Percentiles rank a stretch among this genome's conserved stretches.
These are phyloP conservation scores for Diutina ranongensis DNA, from an alignment of 1,139 yeast species.

Conservation along the genomic window DNA sequence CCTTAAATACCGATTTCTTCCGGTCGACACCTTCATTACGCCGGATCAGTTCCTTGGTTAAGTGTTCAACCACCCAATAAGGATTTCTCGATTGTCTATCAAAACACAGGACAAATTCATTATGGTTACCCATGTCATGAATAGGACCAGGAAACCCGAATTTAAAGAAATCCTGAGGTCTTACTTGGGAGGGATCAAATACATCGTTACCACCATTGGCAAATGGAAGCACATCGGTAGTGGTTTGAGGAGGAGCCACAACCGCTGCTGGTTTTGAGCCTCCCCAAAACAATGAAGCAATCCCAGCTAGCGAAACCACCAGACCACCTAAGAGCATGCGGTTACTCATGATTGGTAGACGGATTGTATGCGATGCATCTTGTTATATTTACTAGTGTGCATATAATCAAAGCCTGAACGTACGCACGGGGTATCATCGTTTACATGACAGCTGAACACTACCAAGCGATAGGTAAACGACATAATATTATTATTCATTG, in stretches of 20 bases:
- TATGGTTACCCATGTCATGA: conserved; percentile 64
- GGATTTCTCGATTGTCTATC: conserved; percentile 84
- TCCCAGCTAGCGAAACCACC: conserved; percentile 2
- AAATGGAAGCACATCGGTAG: neutral
- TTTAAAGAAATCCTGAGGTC: conserved; percentile 69
- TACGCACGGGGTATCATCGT: neutral
- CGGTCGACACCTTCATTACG: conserved; percentile 51
- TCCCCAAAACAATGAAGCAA: conserved; percentile 4
- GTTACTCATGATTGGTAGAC: conserved; percentile 4
- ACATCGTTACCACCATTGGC: conserved; percentile 2
- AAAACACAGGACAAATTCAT: conserved; percentile 76
- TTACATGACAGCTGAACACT: neutral
- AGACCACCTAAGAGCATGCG: conserved; percentile 6
- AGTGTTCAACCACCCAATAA: conserved; percentile 80
- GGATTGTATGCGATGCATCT: neutral
- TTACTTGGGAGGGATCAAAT: conserved; percentile 18
- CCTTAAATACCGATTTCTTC: conserved; percentile 69
- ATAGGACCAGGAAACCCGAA: conserved; percentile 95
- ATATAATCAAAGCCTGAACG: neutral
- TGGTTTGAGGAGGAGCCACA: neutral
- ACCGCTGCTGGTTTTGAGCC: neutral
- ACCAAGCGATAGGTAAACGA: neutral
- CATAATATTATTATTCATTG: too few species aligned
- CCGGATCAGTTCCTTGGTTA: conserved; percentile 61
- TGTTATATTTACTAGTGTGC: neutral